Base-by-base conservation (phyloP, 768 basidiomycete genomes). In the Boletus reticulatus region DNA sequence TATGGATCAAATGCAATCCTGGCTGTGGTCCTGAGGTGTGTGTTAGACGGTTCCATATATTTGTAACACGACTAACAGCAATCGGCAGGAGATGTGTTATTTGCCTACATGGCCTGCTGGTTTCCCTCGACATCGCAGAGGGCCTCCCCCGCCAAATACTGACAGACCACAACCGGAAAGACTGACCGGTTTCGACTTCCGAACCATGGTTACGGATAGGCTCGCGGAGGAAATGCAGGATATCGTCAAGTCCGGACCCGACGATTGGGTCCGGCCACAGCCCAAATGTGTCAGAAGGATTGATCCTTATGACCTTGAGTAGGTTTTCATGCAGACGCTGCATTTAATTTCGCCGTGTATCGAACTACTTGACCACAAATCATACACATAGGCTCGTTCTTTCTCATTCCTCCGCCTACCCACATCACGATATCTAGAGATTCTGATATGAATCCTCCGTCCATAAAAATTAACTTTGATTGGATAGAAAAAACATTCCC, bases 1-100 rank as follows among this genome's bases (percentile, higher is more conserved):
- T 73, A 8, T 84, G 82, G 81, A 60, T 76, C 2, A 78, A 69
- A 43, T 83, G 82, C 48, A 65, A 62, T 4, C 80, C 81, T 27
- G 72, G 63, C 1, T 84, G 83, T 66, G 62, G 61, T 10, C 65
- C 67, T 31, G 76, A 81, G 70, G 81, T 82, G 46, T 2, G 75
- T 24, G 16, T 32, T 14, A 4, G 6, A 14, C 6, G 9, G 19
- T 42, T 7, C 6, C 9, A 34, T 13, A 34, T 17, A 4, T 14
- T 19, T 12, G 19, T 19, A 19, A 16, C 16, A 16, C 19, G 31
- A 31, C 12, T 54, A 2, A 52, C 22, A 17, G 17, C 27, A 7
- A 13, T 42, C 4, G 4, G 14, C 10, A 69, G 69, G 67, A 68
- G 36, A 61, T 62, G 32, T 69, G 69, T 24, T 69, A 64, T 29